phyloP scores from a whole-genome alignment of 1,284 basidiomycete genomes.

The Malassezia slooffiae region DNA sequence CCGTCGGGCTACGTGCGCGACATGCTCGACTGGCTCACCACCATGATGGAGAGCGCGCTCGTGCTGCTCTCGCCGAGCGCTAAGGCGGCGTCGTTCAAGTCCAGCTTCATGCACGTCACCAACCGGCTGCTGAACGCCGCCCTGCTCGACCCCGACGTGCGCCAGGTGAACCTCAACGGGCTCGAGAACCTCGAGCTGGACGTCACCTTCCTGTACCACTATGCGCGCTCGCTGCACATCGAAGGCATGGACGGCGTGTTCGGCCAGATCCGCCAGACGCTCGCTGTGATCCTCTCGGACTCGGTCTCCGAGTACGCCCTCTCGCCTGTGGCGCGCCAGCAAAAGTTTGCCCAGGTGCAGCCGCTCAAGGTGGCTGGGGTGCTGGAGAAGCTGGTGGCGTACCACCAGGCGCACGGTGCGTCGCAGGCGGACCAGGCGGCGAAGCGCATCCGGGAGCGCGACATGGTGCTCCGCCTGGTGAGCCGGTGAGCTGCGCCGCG shows the following conservation, averaged over 20 bases:
- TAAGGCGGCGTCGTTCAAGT: slow-evolving; percentile 76
- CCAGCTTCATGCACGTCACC: slow-evolving; percentile 73
- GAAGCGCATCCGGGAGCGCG: slow-evolving; percentile 18
- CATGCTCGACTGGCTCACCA: slow-evolving; percentile 87
- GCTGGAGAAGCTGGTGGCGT: slow-evolving; percentile 19
- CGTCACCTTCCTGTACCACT: slow-evolving; percentile 20
- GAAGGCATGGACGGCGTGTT: slow-evolving; percentile 10
- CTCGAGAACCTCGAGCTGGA: slow-evolving; percentile 18
- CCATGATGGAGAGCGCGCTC: slow-evolving; percentile 83
- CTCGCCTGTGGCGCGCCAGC: slow-evolving; percentile 7
- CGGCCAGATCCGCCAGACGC: slow-evolving; percentile 53
- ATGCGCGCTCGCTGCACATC: slow-evolving; percentile 13
- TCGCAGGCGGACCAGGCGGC: slow-evolving; percentile 7
- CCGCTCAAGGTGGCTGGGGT: slow-evolving; percentile 19
- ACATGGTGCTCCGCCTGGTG: slow-evolving; percentile 16
- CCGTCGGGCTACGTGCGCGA: slow-evolving; percentile 90
- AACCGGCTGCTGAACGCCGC: slow-evolving; percentile 65
- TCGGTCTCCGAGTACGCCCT: slow-evolving; percentile 64
- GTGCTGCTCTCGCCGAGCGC: slow-evolving; percentile 63
- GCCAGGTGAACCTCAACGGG: slow-evolving; percentile 9
- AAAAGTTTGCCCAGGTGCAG: slow-evolving; percentile 18
- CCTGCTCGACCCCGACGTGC: slow-evolving; percentile 17
- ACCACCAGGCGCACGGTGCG: slow-evolving; percentile 6
- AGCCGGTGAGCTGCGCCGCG: no score
- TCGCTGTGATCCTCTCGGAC: slow-evolving; percentile 66